Conservation (phyloP, 805 yeast genomes). For the Yarrowia sp. region DNA sequence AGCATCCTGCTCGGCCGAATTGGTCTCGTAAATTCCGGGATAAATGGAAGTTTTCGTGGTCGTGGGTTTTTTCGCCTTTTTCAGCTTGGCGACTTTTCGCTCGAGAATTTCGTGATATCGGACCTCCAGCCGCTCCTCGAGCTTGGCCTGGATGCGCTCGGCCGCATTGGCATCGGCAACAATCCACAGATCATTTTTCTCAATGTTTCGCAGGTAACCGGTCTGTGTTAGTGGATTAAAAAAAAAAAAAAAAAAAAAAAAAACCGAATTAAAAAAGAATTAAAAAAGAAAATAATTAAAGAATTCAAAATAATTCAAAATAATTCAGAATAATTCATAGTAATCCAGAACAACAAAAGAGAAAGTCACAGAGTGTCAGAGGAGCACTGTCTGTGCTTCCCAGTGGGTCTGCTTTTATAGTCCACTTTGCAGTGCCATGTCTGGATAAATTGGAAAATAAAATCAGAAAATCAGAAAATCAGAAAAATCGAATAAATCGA, state of each 20-base stretch:
- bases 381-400: too few species aligned
- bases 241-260: too few species aligned
- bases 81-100: slow-evolving; percentile 1
- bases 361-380: too few species aligned
- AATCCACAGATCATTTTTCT: slow-evolving; percentile 51
- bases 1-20: slow-evolving; percentile 3
- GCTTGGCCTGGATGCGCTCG: slow-evolving; percentile 36
- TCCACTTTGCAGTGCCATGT: too few species aligned
- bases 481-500: not conserved
- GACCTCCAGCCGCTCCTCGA: slow-evolving; percentile 33
- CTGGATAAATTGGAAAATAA: too few species aligned
- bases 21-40: not conserved
- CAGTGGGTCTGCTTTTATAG: too few species aligned
- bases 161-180: slow-evolving; percentile 39
- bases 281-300: too few species aligned
- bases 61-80: not conserved
- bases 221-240: slow-evolving; percentile 43
- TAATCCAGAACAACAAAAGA: too few species aligned
- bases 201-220: slow-evolving; percentile 61
- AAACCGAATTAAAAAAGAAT: too few species aligned
- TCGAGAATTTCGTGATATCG: slow-evolving; percentile 31
- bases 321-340: too few species aligned
- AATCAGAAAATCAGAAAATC: too few species aligned
- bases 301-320: too few species aligned
- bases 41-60: slow-evolving; percentile 46